Conservation (phyloP, 106 monocot genomes). For the Narthecium ossifragum region DNA sequence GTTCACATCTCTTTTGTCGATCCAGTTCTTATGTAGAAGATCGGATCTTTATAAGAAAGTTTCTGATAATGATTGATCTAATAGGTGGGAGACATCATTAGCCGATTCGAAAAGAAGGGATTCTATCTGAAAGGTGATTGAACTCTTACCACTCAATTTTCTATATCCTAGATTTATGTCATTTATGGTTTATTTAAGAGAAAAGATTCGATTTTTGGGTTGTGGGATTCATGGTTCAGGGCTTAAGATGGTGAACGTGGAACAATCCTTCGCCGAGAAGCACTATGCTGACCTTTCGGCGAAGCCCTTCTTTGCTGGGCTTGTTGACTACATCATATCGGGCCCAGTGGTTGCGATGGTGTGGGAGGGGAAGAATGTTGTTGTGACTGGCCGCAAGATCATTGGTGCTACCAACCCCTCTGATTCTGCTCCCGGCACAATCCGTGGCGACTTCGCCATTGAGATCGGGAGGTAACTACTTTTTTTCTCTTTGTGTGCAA, state of each 20-base stretch:
- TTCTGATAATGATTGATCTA: neutral
- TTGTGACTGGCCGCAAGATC: constrained; percentile 76
- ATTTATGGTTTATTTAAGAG: neutral
- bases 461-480: constrained; percentile 81
- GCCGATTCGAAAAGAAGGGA: constrained; percentile 93
- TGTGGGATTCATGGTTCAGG: constrained; percentile 19
- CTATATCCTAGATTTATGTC: neutral
- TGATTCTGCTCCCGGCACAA: constrained; percentile 79
- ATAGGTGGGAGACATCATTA: constrained; percentile 79
- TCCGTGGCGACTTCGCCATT: constrained; percentile 80
- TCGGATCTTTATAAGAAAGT: too few species aligned
- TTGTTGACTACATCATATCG: constrained; percentile 92
- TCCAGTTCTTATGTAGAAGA: too few species aligned
- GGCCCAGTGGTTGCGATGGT: constrained; percentile 98
- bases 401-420: constrained; percentile 88
- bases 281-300: constrained; percentile 83
- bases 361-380: constrained; percentile 90
- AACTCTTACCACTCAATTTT: neutral
- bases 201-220: neutral
- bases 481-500: too few species aligned
- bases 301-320: constrained; percentile 80
- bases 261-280: constrained; percentile 79
- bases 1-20: too few species aligned
- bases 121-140: constrained; percentile 75
- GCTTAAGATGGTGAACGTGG: constrained; percentile 77